Base-by-base conservation (phyloP, 805 yeast genomes). In the Starmera quercuum region DNA sequence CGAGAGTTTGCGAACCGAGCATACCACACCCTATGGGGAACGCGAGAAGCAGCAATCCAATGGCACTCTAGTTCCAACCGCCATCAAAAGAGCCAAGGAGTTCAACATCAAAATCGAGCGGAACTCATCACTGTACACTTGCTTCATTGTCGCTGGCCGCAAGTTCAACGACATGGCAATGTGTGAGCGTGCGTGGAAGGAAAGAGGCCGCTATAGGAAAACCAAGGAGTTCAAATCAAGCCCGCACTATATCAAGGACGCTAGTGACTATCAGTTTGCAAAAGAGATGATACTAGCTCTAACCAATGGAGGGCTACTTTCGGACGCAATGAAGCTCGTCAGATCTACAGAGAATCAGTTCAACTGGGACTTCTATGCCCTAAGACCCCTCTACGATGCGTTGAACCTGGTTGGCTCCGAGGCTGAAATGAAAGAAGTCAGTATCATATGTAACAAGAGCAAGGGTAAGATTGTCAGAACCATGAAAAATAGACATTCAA, bases 161-260 rank as follows among this genome's bases (percentile, higher is more conserved):
- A 61, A 64, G 30, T 71, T 71, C 47, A 63, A 66, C 26, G 71
- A 78, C 45, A 54, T 67, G 26, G 63, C 62, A 0, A 73, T 81
- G 49, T 88, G 87, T 4, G 75, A 75, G 36, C 54, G 58, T 18
- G 63, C 83, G 2, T 87, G 95, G 95, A 55, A 59, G 2, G 95
- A 83, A 47, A 71, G 97, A 47, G 96, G 96, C 3, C 40, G 53
- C 16, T 86, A 69, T 58, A 64, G 96, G 33, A 73, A 73, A 38
- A 66, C 83, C 0, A 17, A 30, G 0, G 41, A 44, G 3, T 87
- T 82, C 62, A 70, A 64, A 33, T 24, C 36, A 0, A 48, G 75
- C 13, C 32, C 62, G 1, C 45, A 58, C 8, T 33, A 36, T 0
- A 51, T 45, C 20, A 74, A 70, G 42, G 68, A 68, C 28, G 49